Conservation (phyloP, 208 protist genomes). For the Acanthamoeba healyi region DNA sequence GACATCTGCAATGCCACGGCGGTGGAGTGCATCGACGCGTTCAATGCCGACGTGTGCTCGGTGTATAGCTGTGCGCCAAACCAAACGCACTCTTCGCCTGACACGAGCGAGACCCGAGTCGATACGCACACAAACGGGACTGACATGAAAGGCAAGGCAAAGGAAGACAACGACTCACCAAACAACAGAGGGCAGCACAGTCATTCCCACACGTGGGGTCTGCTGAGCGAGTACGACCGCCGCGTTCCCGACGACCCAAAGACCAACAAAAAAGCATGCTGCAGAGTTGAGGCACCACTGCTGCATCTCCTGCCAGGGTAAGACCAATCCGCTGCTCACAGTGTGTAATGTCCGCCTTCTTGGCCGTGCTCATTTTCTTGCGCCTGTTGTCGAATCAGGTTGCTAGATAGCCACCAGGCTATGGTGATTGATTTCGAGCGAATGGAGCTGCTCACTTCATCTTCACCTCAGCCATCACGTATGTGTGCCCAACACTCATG, state of each 20-base stretch:
- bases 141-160: neutral
- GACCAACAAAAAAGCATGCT: neutral
- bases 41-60: neutral
- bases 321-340: neutral
- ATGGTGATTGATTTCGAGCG: neutral
- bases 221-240: neutral
- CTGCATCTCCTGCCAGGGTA: neutral
- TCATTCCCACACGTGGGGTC: neutral
- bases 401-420: neutral
- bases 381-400: neutral
- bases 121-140: too few relatives aligned
- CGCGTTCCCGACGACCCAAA: neutral
- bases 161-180: neutral
- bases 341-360: too few relatives aligned
- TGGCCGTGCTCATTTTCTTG: too few relatives aligned
- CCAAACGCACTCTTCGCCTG: too few relatives aligned
- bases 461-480: neutral
- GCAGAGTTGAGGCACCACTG: neutral
- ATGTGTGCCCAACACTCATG: too few relatives aligned
- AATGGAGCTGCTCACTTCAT: neutral
- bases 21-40: neutral
- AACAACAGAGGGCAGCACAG: neutral
- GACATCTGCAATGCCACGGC: conserved; percentile 44
- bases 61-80: neutral
- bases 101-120: too few relatives aligned